Evolutionary conservation across 148 eudicot genomes (phyloP), one percentile per base, ranked within the genome.

Genomic region (Amaranthus palmeri): DNA sequence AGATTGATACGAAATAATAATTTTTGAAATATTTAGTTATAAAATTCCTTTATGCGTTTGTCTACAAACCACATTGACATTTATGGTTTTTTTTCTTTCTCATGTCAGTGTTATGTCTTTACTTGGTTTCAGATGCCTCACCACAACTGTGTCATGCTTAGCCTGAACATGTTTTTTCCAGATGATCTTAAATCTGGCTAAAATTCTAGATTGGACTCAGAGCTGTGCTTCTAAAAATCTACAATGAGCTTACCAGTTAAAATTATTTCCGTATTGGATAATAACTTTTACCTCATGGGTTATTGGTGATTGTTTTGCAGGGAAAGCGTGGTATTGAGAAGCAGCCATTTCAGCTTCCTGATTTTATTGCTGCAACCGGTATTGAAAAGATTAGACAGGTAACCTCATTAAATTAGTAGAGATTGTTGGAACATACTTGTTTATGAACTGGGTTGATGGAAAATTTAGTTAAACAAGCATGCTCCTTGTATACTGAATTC

Each of bases 381-480:
- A 96, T 96, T 74, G 96, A 96, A 78, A 96, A 96, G 84, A 96
- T 92, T 65, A 90, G 99, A 92, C 99, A 96, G 90, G 99, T 90
- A 73, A 70, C 4, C 18, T 46, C 36, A 8, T 60, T 0, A 13
- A 12, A 1, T 11, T 63, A 9, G 46, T 3, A 43, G 25, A 3
- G 67, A 15, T 46, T 65, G 3, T 8, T 47, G 68, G 9, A 40
- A n/a, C 13, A 8, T n/a, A 15, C 52, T 46, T 15, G 3, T 47
- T 65, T 15, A 6, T 46, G 13, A n/a, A 44, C 11, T 14, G 11
- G 18, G 2, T 54, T 54, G 58, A 54, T 25, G 36, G 36, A 25
- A 25, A 25, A 25, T 25, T 25, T 25, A 25, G 6, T 12, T 54
- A 17, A n/a, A 2, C 8, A 2, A 15, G 18, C 36, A 56, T 15